Evolutionary conservation across 164 flowering plant genomes (phyloP), one percentile per base, ranked within the genome.

Genomic region (Liriodendron chinense): DNA sequence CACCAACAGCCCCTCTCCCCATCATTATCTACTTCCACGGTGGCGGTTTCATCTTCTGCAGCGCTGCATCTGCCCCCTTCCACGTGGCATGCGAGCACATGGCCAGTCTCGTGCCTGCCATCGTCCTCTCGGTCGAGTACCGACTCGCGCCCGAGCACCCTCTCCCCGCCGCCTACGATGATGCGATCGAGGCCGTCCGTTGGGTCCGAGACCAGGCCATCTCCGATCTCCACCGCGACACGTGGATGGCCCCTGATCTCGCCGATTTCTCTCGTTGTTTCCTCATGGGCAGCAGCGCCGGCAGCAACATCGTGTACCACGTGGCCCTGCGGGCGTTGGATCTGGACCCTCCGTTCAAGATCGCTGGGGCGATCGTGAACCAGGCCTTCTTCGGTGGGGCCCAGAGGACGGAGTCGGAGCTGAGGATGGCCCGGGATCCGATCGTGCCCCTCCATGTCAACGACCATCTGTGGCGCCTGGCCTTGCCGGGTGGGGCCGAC

Each of bases 91-190:
- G 84, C 71, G 84, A 79, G 75, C 18, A 20, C 18, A n/a, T 90
- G 0, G 89, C 80, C 1, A 74, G 77, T 20, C 78, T 69, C 34
- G 81, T 86, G 12, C 78, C 84, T 53, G 78, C 69, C 59, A 49
- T 90, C 48, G 76, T 78, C 26, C 74, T 87, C 61, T 85, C 90
- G 1, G 85, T 88, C 1, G 74, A 83, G 77, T 90, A 88, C 84
- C 75, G 93, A 47, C 47, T 64, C 18, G 90, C 86, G 0, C 93
- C 93, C 0, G 93, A 90, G 75, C 72, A 85, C 71, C 89, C 83
- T 22, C 92, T 89, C 0, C 73, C 82, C 1, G 93, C 93, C 43
- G 93, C 93, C 28, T 84, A 84, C 49, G 82, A 86, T 0, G 93
- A 90, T 72, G 80, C 86, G 1, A 78, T 78, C 80, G 84, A 67